Evolutionary conservation across 176 grass and related monocot genomes (phyloP).

Genomic region (Urochloa ruziziensis): DNA sequence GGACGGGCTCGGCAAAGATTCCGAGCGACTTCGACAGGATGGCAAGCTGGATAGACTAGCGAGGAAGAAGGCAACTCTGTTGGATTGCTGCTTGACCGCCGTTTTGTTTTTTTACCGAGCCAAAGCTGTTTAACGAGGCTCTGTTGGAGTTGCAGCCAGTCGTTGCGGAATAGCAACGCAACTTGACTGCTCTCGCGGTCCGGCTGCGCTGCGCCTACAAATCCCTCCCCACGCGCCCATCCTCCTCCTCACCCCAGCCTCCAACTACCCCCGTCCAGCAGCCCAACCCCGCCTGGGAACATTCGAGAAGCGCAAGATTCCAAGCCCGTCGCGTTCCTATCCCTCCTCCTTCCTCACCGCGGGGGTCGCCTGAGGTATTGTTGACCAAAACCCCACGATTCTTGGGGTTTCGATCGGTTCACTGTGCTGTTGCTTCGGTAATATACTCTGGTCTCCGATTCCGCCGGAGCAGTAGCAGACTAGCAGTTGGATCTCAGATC

Average conservation of each 20-base stretch:
- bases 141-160: no score
- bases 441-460: neutral
- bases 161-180: conserved; percentile 16
- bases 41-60: no score
- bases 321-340: neutral
- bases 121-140: no score
- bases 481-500: neutral
- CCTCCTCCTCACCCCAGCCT: neutral
- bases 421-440: neutral
- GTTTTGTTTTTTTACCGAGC: no score
- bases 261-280: neutral
- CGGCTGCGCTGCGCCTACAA: neutral
- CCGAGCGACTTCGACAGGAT: no score
- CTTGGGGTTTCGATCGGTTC: neutral
- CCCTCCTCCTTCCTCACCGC: neutral
- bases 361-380: conserved; percentile 36
- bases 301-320: conserved; percentile 40
- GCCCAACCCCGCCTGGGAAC: neutral
- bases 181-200: neutral
- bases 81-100: no score
- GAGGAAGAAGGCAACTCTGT: no score
- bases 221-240: neutral
- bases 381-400: neutral
- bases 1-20: no score
- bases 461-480: neutral